Base-by-base conservation (phyloP, 768 basidiomycete species). In the Mrakia frigida region DNA sequence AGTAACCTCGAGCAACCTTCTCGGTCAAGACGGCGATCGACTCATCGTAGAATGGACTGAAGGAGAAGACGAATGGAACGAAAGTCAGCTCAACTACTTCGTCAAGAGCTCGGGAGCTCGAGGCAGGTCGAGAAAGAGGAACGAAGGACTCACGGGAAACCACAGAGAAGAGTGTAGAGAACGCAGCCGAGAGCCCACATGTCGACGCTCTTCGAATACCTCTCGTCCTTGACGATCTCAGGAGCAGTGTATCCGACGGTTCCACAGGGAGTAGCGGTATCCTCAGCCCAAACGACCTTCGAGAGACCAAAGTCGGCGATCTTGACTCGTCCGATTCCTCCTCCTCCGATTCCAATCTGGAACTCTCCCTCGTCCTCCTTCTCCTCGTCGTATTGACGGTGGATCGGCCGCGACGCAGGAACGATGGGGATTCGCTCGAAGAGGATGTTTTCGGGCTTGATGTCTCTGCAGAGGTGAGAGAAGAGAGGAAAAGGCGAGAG, bases 131-230 rank as follows among this genome's bases (percentile, higher is more conserved):
- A 61, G 14, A 5, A 37, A 28, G 18, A 35, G 41, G 39, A 31
- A 56, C 18, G 25, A 14, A n/a, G 63, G 28, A 83, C 83, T 80
- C 74, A 83, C 83, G 83, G 84, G 82, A 98, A 97, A 72, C 97
- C 97, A 81, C 97, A 98, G 28, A 99, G 89, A 2, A 98, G 87
- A 2, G 97, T 99, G 85, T 99, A 99, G 1, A 99, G 87, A n/a
- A 99, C 97, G 83, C 97, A 99, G 56, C 97, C 97, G 52, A 99
- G 85, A 2, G 97, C 97, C 97, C 97, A 99, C 97, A 98, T 98
- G 82, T 99, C 97, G 74, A 98, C 96, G 81, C 92, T 93, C 80
- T 83, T 95, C 83, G 89, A 91, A 82, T 96, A 96, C 39, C 94
- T 88, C 85, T 99, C 96, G 82, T 98, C 97, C 85, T 98, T 98